Base-by-base conservation (phyloP, 768 basidiomycete species). In the Piloderma croceum region DNA sequence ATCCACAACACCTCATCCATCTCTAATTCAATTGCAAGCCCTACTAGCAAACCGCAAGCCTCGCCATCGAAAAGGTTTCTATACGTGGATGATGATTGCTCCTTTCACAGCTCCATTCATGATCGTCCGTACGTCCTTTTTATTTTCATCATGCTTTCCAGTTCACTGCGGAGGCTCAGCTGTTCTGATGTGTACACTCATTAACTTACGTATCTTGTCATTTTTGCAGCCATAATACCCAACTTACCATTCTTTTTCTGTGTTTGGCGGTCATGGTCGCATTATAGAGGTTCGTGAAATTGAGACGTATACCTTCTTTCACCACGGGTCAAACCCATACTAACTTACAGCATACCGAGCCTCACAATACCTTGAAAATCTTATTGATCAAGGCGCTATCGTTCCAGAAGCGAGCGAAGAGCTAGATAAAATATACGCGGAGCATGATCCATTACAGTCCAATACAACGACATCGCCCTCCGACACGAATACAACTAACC, bases 221-320 rank as follows among this genome's bases (percentile, higher is more conserved):
- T 39, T 31, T 15, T 9, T 21, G 13, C 43, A 90, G 87, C 87
- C 19, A 55, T 90, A 32, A 77, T 90, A 60, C 88, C 87, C 22
- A 90, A 90, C 56, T 60, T 90, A 17, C 87, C 87, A 0, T 82
- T 90, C 57, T 87, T 90, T 66, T 90, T 85, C 61, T 88, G 84
- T 50, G 74, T 70, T 7, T 90, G 87, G 87, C 71, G 87, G 32
- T 79, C 84, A 31, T 90, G 86, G 86, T 82, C 80, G 29, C 87
- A 90, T 59, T 90, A 82, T 56, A 75, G 70, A 72, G 85, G 86
- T 85, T n/a, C n/a, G n/a, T n/a, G n/a, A n/a, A n/a, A n/a, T n/a
- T n/a, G n/a, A n/a, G n/a, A n/a, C 42, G 46, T 31, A 59, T 23
- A 31, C 32, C 43, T 40, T 24, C 7, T 20, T 42, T 31, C 21